Conservation (phyloP, 441 rosid genomes). For the Populus hybrid region DNA sequence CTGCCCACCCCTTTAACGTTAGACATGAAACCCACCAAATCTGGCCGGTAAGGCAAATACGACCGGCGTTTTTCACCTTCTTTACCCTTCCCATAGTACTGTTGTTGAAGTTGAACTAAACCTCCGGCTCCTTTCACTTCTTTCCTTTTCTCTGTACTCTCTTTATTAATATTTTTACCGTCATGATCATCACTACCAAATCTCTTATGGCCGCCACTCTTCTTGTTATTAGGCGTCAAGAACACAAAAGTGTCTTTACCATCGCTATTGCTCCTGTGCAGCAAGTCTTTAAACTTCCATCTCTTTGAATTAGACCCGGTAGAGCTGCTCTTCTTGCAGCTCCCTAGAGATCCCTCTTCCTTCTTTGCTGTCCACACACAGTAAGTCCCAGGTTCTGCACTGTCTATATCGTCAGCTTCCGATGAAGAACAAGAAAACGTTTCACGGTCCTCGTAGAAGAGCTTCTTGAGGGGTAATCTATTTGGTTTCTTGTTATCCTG, state of each 20-base stretch:
- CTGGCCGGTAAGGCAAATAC: slow-evolving; percentile 46
- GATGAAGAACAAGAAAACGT: slow-evolving; percentile 45
- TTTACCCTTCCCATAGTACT: slow-evolving; percentile 15
- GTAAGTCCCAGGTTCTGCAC: slow-evolving; percentile 49
- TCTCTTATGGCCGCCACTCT: neutral
- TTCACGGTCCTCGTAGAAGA: slow-evolving; percentile 54
- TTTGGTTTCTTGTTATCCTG: slow-evolving; percentile 1
- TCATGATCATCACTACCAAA: neutral
- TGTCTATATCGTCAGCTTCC: slow-evolving; percentile 54
- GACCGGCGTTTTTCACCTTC: slow-evolving; percentile 44
- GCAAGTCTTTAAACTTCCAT: slow-evolving; percentile 57
- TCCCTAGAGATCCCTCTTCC: slow-evolving; percentile 18
- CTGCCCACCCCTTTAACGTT: slow-evolving; percentile 42
- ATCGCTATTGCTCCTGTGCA: slow-evolving; percentile 58
- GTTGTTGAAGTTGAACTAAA: neutral
- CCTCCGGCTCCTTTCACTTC: neutral
- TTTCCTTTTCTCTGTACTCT: neutral
- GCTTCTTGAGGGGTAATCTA: slow-evolving; percentile 42
- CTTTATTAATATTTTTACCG: neutral
- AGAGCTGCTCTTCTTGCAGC: slow-evolving; percentile 65
- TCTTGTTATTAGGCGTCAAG: slow-evolving; percentile 26
- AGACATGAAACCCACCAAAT: slow-evolving; percentile 43
- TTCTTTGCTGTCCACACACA: slow-evolving; percentile 66
- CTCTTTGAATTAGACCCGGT: slow-evolving; percentile 58
- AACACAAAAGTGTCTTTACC: slow-evolving; percentile 46